Evolutionary conservation across 768 basidiomycete genomes (phyloP).

Genomic region (Cystobasidium onofrii): DNA sequence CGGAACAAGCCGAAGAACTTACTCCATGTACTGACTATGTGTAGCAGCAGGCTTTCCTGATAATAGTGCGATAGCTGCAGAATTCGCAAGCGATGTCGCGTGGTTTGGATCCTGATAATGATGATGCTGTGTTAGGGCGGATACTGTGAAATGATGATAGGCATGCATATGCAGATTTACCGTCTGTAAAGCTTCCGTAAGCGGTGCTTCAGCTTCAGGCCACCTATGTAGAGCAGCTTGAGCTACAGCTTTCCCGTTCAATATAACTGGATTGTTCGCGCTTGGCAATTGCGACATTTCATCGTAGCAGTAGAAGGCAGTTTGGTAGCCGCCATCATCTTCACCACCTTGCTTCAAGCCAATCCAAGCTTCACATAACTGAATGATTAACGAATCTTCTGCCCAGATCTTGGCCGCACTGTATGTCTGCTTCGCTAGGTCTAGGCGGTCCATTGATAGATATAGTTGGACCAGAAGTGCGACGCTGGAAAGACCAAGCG

Average conservation of each 20-base stretch:
- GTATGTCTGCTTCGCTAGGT: slow-evolving; percentile 46
- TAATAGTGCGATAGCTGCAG: slow-evolving; percentile 36
- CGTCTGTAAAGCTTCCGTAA: slow-evolving; percentile 37
- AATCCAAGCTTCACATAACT: slow-evolving; percentile 49
- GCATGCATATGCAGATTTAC: too few species aligned
- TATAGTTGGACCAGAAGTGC: slow-evolving; percentile 47
- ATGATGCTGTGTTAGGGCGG: not conserved
- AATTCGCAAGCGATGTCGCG: slow-evolving; percentile 39
- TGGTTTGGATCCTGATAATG: slow-evolving; percentile 36
- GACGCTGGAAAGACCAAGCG: slow-evolving; percentile 38
- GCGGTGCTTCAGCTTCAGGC: slow-evolving; percentile 39
- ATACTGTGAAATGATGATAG: too few species aligned
- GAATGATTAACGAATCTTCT: slow-evolving; percentile 47
- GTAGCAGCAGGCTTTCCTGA: slow-evolving; percentile 33
- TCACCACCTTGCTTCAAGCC: slow-evolving; percentile 37
- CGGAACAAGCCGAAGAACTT: not conserved
- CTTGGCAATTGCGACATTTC: slow-evolving; percentile 40
- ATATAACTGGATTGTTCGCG: slow-evolving; percentile 36
- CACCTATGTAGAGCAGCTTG: slow-evolving; percentile 39
- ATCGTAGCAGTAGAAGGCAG: slow-evolving; percentile 42
- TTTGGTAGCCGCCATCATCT: slow-evolving; percentile 36
- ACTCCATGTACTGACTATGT: slow-evolving; percentile 32
- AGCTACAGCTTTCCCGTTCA: slow-evolving; percentile 34
- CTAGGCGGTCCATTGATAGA: slow-evolving; percentile 45
- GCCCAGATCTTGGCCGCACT: slow-evolving; percentile 45